Base-by-base conservation (phyloP, 192 early-diverging fungal genomes). In the Kappamyces sp. region DNA sequence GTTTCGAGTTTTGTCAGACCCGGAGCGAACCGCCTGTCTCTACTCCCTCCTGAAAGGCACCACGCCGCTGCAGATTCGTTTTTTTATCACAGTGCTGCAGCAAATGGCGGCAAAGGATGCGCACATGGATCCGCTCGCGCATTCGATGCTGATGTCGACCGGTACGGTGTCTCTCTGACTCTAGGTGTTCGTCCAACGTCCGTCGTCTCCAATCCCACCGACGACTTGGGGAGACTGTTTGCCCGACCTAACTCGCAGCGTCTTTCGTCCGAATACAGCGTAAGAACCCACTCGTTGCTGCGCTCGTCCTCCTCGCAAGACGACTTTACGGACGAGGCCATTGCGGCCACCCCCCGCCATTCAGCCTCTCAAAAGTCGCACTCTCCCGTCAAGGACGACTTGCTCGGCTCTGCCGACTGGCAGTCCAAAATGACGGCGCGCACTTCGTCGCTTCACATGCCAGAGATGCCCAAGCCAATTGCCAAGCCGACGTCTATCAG, bases 41-140 rank as follows among this genome's bases (percentile, higher is more conserved):
- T 95, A 95, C 75, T 84, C 86, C 40, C 80, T 98, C 35, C 75
- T 98, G 51, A 91, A 94, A 70, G 84, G 90, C 71, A 84, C 89
- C 6, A 89, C 87, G 12, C 88, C 83, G 52, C 85, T 97, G 49
- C 94, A 98, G 74, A 85, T 93, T 58, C 84, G 93, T 32, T 98
- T 97, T 64, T 89, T 97, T 47, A 91, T 93, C 52, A 91, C 90
- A 3, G 91, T 94, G 1, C 68, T 97, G 59, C 89, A 92, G 71
- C 88, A 94, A 63, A 86, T 93, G 87, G 86, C 88, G n/a, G 83
- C 87, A 69, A 85, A 81, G 47, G 91, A 95, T 60, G 81, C 88
- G 6, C 66, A 33, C 36, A 30, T 55, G 35, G 54, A 55, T 30
- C 54, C 54, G 6, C 36, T 55, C 34, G 40, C 81, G 14, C 74